Base-by-base conservation (phyloP, 2,329 filamentous ascomycete species). In the Chaetomiaceae sp. region DNA sequence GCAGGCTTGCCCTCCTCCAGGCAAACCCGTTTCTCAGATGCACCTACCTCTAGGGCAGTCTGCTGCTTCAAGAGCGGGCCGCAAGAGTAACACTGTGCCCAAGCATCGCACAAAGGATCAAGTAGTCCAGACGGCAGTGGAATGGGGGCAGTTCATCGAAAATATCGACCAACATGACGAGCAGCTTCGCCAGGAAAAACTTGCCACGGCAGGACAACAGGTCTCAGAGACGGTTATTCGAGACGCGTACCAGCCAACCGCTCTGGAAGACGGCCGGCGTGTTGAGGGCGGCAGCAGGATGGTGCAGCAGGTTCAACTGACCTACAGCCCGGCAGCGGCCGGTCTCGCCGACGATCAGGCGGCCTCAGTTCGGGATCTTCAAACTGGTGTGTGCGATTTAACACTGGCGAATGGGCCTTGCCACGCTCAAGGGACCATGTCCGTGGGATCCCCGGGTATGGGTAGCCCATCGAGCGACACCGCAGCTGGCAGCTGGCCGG, bases 201-300 rank as follows among this genome's bases (percentile, higher is more conserved):
- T 30, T 6, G n/a, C 42, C 36, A 20, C 21, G 1, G 6, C 34
- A 11, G 11, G 6, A 3, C 11, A 42, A 41, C 36, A 34, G 8
- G 32, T 13, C 11, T 23, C 30, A 2, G 34, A 16, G 23, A 21
- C 21, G 1, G 20, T 36, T 1, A 49, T 59, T 20, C 37, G 13
- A 1, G 60, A 61, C 1, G 50, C 54, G 0, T 60, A 60, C 16
- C 56, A 48, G 23, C 55, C 51, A 8, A 59, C 55, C 1, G 36
- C 43, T 1, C 16, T 59, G 6, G 44, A 53, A 4, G 34, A 56
- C 4, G 58, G 56, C 2, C 40, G 23, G 13, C 54, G 56, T 5
- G 45, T 48, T 8, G 51, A 18, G 2, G 32, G 11, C 2, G 47
- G 44, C 11, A 27, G 13, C 14, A 49, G 30, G 14, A 27, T 8